Evolutionary conservation across 805 yeast genomes (phyloP), one percentile per base, ranked within the genome.

Genomic region (Saccharomycopsis fermentans): DNA sequence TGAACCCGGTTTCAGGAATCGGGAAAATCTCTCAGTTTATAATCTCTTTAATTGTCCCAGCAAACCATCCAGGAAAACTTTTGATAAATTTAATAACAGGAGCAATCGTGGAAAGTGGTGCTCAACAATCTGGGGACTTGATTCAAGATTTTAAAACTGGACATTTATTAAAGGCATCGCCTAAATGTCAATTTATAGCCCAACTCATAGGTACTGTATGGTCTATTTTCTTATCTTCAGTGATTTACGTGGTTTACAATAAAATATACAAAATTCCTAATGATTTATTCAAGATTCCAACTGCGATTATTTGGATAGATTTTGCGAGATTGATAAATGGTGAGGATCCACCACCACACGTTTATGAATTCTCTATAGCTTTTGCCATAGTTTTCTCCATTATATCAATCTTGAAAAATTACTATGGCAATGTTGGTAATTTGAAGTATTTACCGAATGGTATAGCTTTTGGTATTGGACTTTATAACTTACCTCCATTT

Each of bases 131-230:
- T 1, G 98, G 99, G 34, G 99, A 92, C 71, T 76, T 92, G 67
- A 88, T 94, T 96, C 99, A 92, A 73, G 98, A 94, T 72, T 76
- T 92, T 65, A 94, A 94, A 69, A 91, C 99, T 0, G 98, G 98
- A 0, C 92, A 88, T 70, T 71, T 92, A 56, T 67, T 92, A 1
- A 96, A 96, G 16, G 97, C 98, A 0, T 87, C 96, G 0, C 97
- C 97, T 17, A 80, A 78, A 62, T 96, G 96, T 3, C 99, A 94
- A 71, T 91, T 94, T 65, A 68, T 82, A 21, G 98, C 97, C 0
- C 98, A 94, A 71, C 64, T 90, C 14, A 79, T 90, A 47, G 99
- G 99, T 0, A 87, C 97, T 0, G 63, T 81, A 0, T 94, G 90
- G 82, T 89, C 97, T 1, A 82, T 89, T 5, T 65, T 90, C 5